phyloP scores from a whole-genome alignment of 192 early-diverging fungal species.

The Obelidium mucronatum region DNA sequence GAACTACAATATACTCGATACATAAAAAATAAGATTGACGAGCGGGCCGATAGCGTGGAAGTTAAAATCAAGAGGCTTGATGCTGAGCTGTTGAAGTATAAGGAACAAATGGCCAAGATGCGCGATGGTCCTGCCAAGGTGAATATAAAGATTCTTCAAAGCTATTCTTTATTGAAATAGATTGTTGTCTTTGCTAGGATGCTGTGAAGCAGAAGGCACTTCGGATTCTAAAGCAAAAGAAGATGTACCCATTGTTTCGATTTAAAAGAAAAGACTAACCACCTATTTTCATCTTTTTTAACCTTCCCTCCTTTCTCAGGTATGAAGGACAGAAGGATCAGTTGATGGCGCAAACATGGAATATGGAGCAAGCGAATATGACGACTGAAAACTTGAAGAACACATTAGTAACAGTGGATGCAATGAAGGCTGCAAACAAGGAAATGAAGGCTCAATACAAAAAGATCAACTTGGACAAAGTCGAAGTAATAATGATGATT shows the following conservation, averaged over 20 bases:
- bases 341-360: conserved; percentile 95
- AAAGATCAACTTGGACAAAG: conserved; percentile 91
- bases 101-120: conserved; percentile 96
- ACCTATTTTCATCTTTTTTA: not conserved
- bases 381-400: conserved; percentile 97
- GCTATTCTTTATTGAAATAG: no score
- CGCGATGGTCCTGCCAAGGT: conserved; percentile 57
- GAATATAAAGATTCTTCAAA: not conserved
- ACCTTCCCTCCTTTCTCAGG: conserved; percentile 41
- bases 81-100: conserved; percentile 87
- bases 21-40: conserved; percentile 77
- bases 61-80: conserved; percentile 96
- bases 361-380: conserved; percentile 92
- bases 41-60: conserved; percentile 84
- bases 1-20: not conserved
- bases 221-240: conserved; percentile 91
- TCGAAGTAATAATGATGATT: conserved; percentile 88
- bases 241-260: conserved; percentile 68
- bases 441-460: conserved; percentile 97
- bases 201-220: conserved; percentile 92
- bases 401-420: conserved; percentile 95
- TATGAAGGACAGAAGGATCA: conserved; percentile 95
- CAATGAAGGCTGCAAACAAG: conserved; percentile 95
- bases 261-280: no score
- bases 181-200: conserved; percentile 75